Base-by-base conservation (phyloP, 1,284 basidiomycete species). In the Gomphus bonarii region DNA sequence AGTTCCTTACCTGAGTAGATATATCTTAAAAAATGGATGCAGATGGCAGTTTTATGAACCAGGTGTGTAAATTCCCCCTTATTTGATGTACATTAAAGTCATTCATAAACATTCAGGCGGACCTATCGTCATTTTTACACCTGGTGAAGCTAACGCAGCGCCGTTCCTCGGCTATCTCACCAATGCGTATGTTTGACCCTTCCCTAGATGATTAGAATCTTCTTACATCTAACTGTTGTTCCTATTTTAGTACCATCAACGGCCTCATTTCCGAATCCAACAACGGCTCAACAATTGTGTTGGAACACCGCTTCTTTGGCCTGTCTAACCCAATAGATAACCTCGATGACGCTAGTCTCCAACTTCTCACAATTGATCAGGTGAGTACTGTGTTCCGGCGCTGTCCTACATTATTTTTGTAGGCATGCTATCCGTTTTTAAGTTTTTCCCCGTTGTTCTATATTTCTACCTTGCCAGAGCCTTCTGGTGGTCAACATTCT, bases 221-320 rank as follows among this genome's bases (percentile, higher is more conserved):
- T 6, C n/a, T 3, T 38, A 20, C 38, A 10, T 9, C 30, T 28
- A n/a, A 31, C 14, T 16, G 16, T 6, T 46, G n/a, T 14, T 10
- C 36, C 40, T 46, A 35, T 12, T 47, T n/a, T 16, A 58, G 40
- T 11, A 85, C 81, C 1, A 76, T 88, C 59, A 81, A 78, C 58
- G 85, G 85, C 1, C 73, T 75, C 57, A 79, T 88, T 59, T 84
- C 84, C 6, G 80, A 87, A 64, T 78, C 82, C 63, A 72, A 85
- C 58, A 77, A 77, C 48, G 86, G 81, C 14, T 77, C 79, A 11
- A 75, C 79, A 6, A 73, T 88, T 61, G 70, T 87, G 68, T 44
- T 88, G 70, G 78, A 78, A 60, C 78, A 80, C 61, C 74, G 78
- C 9, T 80, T 72, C 69, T 80, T 75, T 57, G 78, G 78, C 6